Base-by-base conservation (phyloP, 768 basidiomycete genomes). In the Boletus reticulatus region DNA sequence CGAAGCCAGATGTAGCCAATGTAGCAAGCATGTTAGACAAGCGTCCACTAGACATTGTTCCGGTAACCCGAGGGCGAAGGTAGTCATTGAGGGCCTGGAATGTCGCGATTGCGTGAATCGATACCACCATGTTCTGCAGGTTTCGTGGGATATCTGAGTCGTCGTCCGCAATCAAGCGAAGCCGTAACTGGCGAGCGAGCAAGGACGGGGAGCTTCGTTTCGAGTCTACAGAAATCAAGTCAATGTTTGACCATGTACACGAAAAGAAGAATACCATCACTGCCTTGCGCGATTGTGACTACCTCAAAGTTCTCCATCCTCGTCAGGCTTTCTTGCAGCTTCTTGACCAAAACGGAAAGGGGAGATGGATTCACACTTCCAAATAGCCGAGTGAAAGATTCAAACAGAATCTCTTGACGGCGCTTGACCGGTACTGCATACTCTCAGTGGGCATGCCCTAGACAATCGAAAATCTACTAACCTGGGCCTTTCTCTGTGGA, bases 1-100 rank as follows among this genome's bases (percentile, higher is more conserved):
- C 75, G n/a, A 87, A 80, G 2, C 89, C 88, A 31, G 87, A 85
- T 6, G 88, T 85, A 9, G 90, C 85, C 53, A 95, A 78, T 16
- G 94, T 89, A n/a, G 94, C 92, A 45, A 97, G 82, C 88, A 96
- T 94, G 46, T 87, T 88, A 11, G 90, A 88, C 27, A 96, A 73
- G 14, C 94, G 82, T 29, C 80, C 78, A 53, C 80, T 76, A 10
- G 80, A 79, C 48, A 88, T 69, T 22, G 89, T 68, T 0, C 92
- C 91, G 7, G 92, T 78, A 32, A 97, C 87, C 4, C 93, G 83
- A 24, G 96, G 96, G 1, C 94, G 88, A 13, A 98, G 82, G 69
- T 98, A 99, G 70, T 97, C 95, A 65, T 97, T 92, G 31, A 98
- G 80, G 1, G 96, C 94, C 69, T 97, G 94, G 81, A 98, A 94